Evolutionary conservation across 2,329 filamentous ascomycete genomes (phyloP).

Genomic region (Aureobasidium vineae): DNA sequence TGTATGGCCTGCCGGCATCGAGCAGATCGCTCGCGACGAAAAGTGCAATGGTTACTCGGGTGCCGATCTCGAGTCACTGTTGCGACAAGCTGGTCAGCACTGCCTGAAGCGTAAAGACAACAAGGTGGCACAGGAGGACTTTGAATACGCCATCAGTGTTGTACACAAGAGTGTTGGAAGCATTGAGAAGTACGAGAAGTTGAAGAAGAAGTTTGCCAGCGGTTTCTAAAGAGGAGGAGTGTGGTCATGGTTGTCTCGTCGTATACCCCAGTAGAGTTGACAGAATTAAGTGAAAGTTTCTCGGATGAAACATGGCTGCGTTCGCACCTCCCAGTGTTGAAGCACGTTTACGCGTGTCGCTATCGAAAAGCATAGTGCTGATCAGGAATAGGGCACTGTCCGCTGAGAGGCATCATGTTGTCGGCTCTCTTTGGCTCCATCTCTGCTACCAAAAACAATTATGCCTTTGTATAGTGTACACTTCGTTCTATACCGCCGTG

Average conservation of each 20-base stretch:
- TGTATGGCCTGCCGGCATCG: conserved; percentile 26
- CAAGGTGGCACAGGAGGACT: conserved; percentile 50
- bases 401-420: too few species aligned
- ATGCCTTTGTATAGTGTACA: too few species aligned
- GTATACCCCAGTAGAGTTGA: conserved; percentile 13
- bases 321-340: too few species aligned
- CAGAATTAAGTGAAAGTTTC: not conserved
- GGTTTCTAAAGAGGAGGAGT: not conserved
- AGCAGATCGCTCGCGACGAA: conserved; percentile 61
- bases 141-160: conserved; percentile 43
- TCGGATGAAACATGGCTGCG: too few species aligned
- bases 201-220: conserved; percentile 40
- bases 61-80: conserved; percentile 60
- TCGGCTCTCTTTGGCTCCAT: too few species aligned
- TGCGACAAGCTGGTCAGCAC: conserved; percentile 59
- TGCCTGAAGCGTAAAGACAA: conserved; percentile 52
- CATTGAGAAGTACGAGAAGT: conserved; percentile 55
- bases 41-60: conserved; percentile 76
- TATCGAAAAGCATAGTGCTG: too few species aligned
- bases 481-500: too few species aligned
- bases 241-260: not conserved
- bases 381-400: too few species aligned
- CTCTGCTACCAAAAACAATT: too few species aligned
- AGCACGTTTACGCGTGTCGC: too few species aligned
- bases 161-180: conserved; percentile 57